Evolutionary conservation across 805 yeast species (phyloP), one percentile per base, ranked within the genome.

Genomic region (Nakazawaea peltata): DNA sequence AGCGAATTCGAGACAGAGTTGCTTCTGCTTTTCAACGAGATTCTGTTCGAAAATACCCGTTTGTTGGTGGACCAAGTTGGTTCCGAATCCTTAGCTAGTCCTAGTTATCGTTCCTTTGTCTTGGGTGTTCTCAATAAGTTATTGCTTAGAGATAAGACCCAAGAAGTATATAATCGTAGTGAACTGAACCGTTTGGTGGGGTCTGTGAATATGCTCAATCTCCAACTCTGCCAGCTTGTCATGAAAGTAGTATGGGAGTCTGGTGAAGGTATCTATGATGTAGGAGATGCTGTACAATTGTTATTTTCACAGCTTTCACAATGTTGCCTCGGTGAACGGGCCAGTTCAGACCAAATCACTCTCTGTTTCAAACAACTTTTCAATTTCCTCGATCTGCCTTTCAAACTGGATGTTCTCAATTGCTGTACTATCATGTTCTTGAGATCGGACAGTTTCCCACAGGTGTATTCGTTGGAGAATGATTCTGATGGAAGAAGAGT

Each of bases 381-480:
- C 46, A 56, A 58, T 19, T 47, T 52, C n/a, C 32, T 67, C 14
- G 53, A 54, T n/a, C 44, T 50, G n/a, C 34, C 39, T 0, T 41
- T 53, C 23, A 65, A 65, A 33, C 30, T 47, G 13, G 44, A 48
- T 23, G 46, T 67, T 18, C 43, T 68, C 17, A 47, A 54, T 28
- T 51, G 58, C 27, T 55, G 66, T 40, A 72, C 67, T 37, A 53
- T 53, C n/a, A 42, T 62, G 5, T 68, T 65, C 41, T 44, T 68
- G 31, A 57, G 61, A 12, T 62, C 67, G 1, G 62, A 59, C 6
- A 47, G 41, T 1, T 67, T 68, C 42, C 73, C 73, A 2, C 43
- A 42, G 25, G 42, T 52, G 4, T 24, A 27, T 10, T 23, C 30
- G 31, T 17, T 25, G 4, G 17, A 16, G 4, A 8, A 26, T 16